A percentile compares a stretch with the other conserved stretches of the same genome.
These are phyloP conservation scores for Claviceps monticola DNA, from an alignment of 2,329 filamentous ascomycete genomes.

Conservation along the genomic window DNA sequence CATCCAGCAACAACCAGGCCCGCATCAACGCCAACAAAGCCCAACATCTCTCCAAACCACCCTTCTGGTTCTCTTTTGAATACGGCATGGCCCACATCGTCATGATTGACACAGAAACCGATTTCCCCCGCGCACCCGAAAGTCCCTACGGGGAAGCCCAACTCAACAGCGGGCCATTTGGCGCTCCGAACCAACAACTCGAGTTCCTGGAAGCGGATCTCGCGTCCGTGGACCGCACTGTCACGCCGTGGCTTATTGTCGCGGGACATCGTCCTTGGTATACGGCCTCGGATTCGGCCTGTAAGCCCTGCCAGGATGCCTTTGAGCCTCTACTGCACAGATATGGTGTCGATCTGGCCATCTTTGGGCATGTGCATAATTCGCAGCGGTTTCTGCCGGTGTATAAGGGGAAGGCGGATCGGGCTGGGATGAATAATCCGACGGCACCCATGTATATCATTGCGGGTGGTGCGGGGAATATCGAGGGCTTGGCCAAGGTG, in stretches of 20 bases:
- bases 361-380: constrained; percentile 46
- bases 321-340: constrained; percentile 41
- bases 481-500: constrained; percentile 34
- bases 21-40: constrained; percentile 31
- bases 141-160: constrained; percentile 11
- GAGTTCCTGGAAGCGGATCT: constrained; percentile 41
- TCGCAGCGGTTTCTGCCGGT: constrained; percentile 36
- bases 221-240: constrained; percentile 36
- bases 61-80: constrained; percentile 15
- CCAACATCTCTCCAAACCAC: constrained; percentile 14
- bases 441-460: constrained; percentile 24
- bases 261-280: constrained; percentile 34
- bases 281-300: constrained; percentile 22
- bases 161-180: constrained; percentile 36
- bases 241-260: constrained; percentile 5
- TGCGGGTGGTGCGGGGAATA: constrained; percentile 41
- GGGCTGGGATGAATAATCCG: constrained; percentile 22
- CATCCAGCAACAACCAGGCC: constrained; percentile 27
- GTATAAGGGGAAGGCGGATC: constrained; percentile 21
- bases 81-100: constrained; percentile 17
- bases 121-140: constrained; percentile 17
- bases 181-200: constrained; percentile 32
- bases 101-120: constrained; percentile 22
- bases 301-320: constrained; percentile 32
- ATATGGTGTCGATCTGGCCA: constrained; percentile 41